A percentile compares a stretch with the other conserved stretches of the same genome.
These are phyloP conservation scores for Cladobotryum mycophilum DNA, from an alignment of 2,329 filamentous ascomycete genomes.

Conservation along the genomic window DNA sequence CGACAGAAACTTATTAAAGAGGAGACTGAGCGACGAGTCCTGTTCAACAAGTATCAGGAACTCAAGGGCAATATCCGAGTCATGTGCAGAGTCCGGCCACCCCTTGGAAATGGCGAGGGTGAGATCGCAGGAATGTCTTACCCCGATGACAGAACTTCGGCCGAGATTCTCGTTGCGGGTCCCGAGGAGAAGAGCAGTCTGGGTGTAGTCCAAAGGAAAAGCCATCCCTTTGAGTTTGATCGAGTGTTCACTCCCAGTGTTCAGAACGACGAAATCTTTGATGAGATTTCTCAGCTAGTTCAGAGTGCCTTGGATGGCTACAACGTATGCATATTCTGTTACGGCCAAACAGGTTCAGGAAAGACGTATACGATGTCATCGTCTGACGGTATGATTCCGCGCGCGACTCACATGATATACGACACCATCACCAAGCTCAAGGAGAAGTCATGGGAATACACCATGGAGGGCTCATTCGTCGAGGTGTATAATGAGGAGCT, in stretches of 20 bases:
- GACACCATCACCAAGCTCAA: constrained; percentile 74
- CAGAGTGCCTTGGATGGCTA: constrained; percentile 95
- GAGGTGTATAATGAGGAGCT: constrained; percentile 98
- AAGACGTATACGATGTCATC: constrained; percentile 97
- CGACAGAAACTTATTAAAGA: constrained; percentile 83
- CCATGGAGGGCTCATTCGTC: constrained; percentile 89
- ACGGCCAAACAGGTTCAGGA: constrained; percentile 93
- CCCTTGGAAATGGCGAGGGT: constrained; percentile 53
- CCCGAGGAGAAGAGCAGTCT: constrained; percentile 79
- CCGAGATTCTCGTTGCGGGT: constrained; percentile 78
- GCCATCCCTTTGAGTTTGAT: constrained; percentile 84
- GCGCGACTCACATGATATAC: constrained; percentile 90
- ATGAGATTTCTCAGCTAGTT: constrained; percentile 92
- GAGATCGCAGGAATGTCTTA: constrained; percentile 69
- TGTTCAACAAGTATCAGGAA: constrained; percentile 97
- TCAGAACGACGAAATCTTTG: constrained; percentile 82
- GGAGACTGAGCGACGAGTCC: constrained; percentile 80
- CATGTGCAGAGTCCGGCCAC: constrained; percentile 89
- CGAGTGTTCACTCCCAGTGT: constrained; percentile 77
- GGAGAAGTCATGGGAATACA: constrained; percentile 91
- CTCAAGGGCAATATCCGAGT: constrained; percentile 97
- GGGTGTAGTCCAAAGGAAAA: constrained; percentile 68
- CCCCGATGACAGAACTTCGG: constrained; percentile 76
- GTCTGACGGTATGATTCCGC: constrained; percentile 87
- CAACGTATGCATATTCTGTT: constrained; percentile 98